Conservation (phyloP, 176 grass and related monocot species). For the Eleusine indica region DNA sequence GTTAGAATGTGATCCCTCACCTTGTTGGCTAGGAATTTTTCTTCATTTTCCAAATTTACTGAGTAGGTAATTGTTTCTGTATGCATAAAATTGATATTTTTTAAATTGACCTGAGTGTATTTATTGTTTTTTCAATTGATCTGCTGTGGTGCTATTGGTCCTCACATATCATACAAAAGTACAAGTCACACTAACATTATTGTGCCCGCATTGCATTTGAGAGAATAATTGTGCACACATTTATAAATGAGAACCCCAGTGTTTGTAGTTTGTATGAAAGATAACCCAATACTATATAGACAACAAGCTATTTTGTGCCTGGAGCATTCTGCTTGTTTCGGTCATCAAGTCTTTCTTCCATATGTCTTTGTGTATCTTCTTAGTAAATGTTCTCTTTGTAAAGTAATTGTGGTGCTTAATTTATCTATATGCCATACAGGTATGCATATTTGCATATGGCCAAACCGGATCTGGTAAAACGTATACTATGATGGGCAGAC, state of each 20-base stretch:
- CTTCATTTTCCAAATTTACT: background rate
- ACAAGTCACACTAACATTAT: background rate
- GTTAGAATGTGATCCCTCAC: background rate
- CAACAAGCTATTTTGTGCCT: background rate
- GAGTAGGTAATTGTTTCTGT: background rate
- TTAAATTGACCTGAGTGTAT: background rate
- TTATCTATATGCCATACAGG: constrained; percentile 46
- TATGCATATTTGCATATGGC: constrained; percentile 99
- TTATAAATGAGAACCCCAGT: background rate
- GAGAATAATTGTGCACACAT: background rate
- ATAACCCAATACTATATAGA: too few relatives aligned
- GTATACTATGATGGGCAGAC: constrained; percentile 96
- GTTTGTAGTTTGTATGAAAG: too few relatives aligned
- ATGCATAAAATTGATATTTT: background rate
- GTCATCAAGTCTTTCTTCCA: background rate
- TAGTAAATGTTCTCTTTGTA: background rate
- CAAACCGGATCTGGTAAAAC: constrained; percentile 99
- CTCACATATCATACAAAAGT: background rate
- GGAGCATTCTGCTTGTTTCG: background rate
- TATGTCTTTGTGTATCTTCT: background rate
- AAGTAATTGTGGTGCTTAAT: constrained; percentile 16
- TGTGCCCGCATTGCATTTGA: background rate
- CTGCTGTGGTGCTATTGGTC: background rate
- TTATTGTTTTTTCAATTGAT: background rate
- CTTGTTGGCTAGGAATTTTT: background rate